These are phyloP conservation scores for Microthyrium microscopicum DNA, from an alignment of 2,329 filamentous ascomycete genomes.

Conservation along the genomic window DNA sequence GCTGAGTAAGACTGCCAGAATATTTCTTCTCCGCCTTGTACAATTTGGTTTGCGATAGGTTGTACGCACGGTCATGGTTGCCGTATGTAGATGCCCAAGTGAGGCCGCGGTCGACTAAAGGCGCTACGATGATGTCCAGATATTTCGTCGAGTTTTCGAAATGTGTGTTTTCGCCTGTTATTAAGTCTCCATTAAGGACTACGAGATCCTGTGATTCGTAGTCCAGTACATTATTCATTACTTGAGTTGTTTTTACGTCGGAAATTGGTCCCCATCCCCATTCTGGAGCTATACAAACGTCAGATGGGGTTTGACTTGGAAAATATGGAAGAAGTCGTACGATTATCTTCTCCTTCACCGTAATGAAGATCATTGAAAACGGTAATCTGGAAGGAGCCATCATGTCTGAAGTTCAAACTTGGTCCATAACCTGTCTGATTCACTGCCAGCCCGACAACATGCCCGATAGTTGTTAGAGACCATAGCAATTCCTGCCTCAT, in stretches of 20 bases:
- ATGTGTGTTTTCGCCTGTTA: constrained; percentile 48
- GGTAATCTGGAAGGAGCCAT: constrained; percentile 31
- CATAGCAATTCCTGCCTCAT: too few relatives aligned
- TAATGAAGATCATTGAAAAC: constrained; percentile 58
- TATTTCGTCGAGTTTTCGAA: constrained; percentile 39
- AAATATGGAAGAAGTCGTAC: constrained; percentile 4
- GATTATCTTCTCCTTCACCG: constrained; percentile 39
- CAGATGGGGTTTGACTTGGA: constrained; percentile 16
- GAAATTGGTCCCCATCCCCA: constrained; percentile 30
- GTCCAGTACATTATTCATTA: constrained; percentile 42
- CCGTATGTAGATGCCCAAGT: constrained; percentile 55
- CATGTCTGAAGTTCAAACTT: constrained; percentile 13
- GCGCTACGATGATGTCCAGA: constrained; percentile 41
- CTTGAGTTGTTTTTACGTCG: constrained; percentile 38
- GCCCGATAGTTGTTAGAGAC: too few relatives aligned
- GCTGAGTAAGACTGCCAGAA: constrained; percentile 23
- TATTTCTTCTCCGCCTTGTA: constrained; percentile 24
- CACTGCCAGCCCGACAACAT: too few relatives aligned
- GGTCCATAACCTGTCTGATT: too few relatives aligned
- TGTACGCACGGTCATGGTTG: constrained; percentile 49
- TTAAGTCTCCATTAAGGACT: constrained; percentile 55
- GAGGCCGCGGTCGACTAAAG: constrained; percentile 37
- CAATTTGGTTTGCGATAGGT: constrained; percentile 33
- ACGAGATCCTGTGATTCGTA: constrained; percentile 42
- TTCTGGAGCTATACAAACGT: constrained; percentile 19